phyloP scores from a whole-genome alignment of 176 grass and related monocot species.

The Typha latifolia region DNA sequence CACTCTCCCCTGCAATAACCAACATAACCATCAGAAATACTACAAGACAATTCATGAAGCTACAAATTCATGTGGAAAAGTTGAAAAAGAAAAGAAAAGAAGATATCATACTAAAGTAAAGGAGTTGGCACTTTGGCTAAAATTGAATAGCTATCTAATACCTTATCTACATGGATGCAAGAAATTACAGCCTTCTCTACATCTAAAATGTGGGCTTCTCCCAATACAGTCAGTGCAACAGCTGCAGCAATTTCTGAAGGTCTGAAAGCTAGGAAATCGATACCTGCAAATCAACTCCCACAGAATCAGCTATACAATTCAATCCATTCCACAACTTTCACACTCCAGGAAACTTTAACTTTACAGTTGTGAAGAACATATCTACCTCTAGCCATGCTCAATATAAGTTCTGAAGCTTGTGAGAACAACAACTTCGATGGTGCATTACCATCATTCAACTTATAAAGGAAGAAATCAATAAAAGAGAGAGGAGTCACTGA shows the following conservation, averaged over 20 bases:
- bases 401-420: constrained; percentile 43
- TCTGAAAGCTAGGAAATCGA: constrained; percentile 45
- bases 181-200: constrained; percentile 28
- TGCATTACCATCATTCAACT: constrained; percentile 31
- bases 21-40: constrained; percentile 6
- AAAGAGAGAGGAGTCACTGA: constrained; percentile 79
- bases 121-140: too few species aligned
- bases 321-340: not conserved
- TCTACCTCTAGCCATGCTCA: constrained; percentile 53
- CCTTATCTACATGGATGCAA: constrained; percentile 58
- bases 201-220: constrained; percentile 26
- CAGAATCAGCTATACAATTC: constrained; percentile 5
- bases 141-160: constrained; percentile 4
- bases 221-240: constrained; percentile 23
- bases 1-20: constrained; percentile 51
- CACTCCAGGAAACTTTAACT: not conserved
- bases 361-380: not conserved
- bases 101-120: too few species aligned
- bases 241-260: constrained; percentile 69
- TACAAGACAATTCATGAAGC: not conserved
- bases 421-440: constrained; percentile 23
- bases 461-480: constrained; percentile 61
- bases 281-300: constrained; percentile 28
- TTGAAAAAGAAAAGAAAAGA: not conserved
- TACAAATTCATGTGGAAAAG: constrained; percentile 1